Evolutionary conservation across 257 asterid species (phyloP).

Genomic region (Leonotis leonurus): DNA sequence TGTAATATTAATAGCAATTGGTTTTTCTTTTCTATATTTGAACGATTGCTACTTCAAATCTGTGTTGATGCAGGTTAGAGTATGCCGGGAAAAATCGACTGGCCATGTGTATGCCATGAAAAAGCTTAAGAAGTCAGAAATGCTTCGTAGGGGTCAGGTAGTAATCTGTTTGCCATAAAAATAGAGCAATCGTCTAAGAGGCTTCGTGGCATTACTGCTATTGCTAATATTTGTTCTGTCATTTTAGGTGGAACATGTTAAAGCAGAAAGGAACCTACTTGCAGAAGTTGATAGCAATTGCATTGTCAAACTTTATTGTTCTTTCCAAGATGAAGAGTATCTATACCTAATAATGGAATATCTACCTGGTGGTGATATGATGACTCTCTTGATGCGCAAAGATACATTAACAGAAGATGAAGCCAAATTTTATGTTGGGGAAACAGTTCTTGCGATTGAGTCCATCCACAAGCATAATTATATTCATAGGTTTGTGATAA

Average conservation of each 20-base stretch:
- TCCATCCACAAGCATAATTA: constrained; percentile 91
- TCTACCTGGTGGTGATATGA: constrained; percentile 99
- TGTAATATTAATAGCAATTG: too few species aligned
- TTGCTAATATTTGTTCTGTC: constrained; percentile 7
- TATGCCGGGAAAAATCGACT: constrained; percentile 86
- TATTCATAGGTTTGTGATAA: constrained; percentile 66
- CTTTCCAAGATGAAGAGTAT: constrained; percentile 93
- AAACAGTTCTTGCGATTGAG: constrained; percentile 93
- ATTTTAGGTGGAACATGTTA: constrained; percentile 82
- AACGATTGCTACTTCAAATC: not conserved
- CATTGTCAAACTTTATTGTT: constrained; percentile 80
- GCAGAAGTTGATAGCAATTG: constrained; percentile 92
- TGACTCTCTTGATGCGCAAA: constrained; percentile 95
- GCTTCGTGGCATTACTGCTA: constrained; percentile 1
- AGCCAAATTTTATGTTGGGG: constrained; percentile 86
- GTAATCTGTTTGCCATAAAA: not conserved
- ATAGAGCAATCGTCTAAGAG: constrained; percentile 6
- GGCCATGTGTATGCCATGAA: constrained; percentile 93
- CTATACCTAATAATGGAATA: constrained; percentile 93
- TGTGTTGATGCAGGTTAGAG: constrained; percentile 57
- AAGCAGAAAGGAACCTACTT: constrained; percentile 87
- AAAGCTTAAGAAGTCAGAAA: constrained; percentile 95
- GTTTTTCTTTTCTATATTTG: constrained; percentile 6
- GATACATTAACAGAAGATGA: constrained; percentile 89
- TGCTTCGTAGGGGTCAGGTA: constrained; percentile 99